Conservation (phyloP, 176 grass and related monocot species). For the Leersia perrieri region DNA sequence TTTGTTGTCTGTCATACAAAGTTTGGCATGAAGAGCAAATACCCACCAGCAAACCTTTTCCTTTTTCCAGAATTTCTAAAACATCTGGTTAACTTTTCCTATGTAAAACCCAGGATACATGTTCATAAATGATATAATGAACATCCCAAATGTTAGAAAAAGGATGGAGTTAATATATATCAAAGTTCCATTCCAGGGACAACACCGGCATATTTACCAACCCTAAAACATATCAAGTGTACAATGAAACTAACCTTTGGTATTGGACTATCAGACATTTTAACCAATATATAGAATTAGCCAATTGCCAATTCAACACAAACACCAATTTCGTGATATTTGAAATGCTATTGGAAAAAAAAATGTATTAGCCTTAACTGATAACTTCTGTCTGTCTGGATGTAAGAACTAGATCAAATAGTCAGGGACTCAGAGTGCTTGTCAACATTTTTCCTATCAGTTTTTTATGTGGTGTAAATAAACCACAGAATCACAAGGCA, state of each 20-base stretch:
- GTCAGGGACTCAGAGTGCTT: background rate
- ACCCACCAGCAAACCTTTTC: background rate
- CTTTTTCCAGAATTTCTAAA: background rate
- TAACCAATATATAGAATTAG: no score
- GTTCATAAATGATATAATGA: background rate
- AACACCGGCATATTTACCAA: background rate
- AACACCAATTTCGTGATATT: background rate
- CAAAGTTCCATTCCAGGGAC: no score
- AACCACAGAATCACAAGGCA: slow-evolving; percentile 6
- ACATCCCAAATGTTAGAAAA: background rate
- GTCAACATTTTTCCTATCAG: background rate
- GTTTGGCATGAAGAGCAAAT: background rate
- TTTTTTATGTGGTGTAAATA: background rate
- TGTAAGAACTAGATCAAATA: background rate
- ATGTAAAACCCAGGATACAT: background rate
- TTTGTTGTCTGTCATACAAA: background rate
- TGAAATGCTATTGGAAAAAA: background rate
- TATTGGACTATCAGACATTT: background rate
- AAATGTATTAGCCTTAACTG: background rate
- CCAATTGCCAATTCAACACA: background rate
- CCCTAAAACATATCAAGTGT: background rate
- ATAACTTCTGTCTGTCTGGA: background rate
- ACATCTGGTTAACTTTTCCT: background rate
- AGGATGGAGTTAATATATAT: background rate
- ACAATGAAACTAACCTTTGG: background rate